These are phyloP conservation scores for Dryas drummondii DNA, from an alignment of 306 rosid genomes.

Conservation along the genomic window DNA sequence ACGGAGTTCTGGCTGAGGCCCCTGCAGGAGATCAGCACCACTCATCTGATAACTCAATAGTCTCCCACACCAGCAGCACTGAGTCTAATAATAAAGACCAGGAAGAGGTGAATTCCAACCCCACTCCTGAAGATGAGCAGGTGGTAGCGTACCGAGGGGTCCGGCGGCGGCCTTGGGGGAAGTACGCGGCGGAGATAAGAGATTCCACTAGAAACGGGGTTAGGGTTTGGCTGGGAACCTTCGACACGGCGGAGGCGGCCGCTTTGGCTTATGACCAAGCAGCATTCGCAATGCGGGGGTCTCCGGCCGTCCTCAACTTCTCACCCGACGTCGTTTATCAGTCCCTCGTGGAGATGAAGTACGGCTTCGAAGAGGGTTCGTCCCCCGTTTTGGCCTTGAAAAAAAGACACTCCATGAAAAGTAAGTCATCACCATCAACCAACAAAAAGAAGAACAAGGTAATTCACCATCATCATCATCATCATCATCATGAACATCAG, in stretches of 20 bases:
- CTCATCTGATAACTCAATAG: not conserved
- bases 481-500: not conserved
- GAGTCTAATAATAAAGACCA: constrained; percentile 1
- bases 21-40: not conserved
- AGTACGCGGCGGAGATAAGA: constrained; percentile 69
- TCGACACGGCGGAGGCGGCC: constrained; percentile 67
- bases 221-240: constrained; percentile 75
- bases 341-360: constrained; percentile 52
- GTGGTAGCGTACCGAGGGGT: constrained; percentile 50
- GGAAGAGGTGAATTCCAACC: constrained; percentile 37
- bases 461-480: too few species aligned
- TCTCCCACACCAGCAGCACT: not conserved
- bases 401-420: constrained; percentile 45
- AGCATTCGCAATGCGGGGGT: constrained; percentile 56
- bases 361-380: constrained; percentile 23
- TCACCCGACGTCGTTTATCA: constrained; percentile 38
- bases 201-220: constrained; percentile 59
- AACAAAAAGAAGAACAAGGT: constrained; percentile 13
- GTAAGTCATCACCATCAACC: constrained; percentile 18
- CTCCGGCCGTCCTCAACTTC: constrained; percentile 53
- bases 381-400: constrained; percentile 68
- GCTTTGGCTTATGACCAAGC: constrained; percentile 83
- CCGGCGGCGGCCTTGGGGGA: constrained; percentile 69
- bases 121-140: not conserved
- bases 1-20: constrained; percentile 33